phyloP scores from a whole-genome alignment of 1,139 yeast species.

The Hanseniaspora sp. region DNA sequence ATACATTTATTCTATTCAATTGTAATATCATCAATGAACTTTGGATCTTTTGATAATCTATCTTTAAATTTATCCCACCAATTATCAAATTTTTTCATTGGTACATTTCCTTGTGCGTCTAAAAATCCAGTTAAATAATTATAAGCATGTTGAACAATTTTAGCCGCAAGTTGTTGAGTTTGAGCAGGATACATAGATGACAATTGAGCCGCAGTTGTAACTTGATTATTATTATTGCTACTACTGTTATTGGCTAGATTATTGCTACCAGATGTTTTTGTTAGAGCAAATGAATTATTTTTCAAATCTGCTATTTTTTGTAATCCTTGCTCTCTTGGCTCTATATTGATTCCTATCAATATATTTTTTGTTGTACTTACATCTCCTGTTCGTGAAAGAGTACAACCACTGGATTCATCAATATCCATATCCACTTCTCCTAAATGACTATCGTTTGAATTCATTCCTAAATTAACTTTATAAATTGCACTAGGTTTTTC shows the following conservation, averaged over 20 bases:
- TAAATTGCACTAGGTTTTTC: constrained; percentile 86
- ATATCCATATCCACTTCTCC: constrained; percentile 36
- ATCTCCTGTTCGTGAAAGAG: constrained; percentile 22
- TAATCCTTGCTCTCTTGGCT: constrained; percentile 40
- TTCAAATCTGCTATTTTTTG: constrained; percentile 23
- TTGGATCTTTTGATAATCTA: constrained; percentile 67
- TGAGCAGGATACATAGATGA: constrained; percentile 30
- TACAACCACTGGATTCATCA: constrained; percentile 29
- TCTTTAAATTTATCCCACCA: constrained; percentile 93
- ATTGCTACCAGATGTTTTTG: constrained; percentile 26
- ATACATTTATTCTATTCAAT: constrained; percentile 18
- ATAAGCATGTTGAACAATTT: constrained; percentile 83
- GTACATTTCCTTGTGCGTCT: constrained; percentile 66
- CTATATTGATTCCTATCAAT: constrained; percentile 80
- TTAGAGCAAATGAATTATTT: constrained; percentile 20
- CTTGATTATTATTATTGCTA: background rate
- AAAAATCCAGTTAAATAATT: constrained; percentile 79
- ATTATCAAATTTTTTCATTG: constrained; percentile 76
- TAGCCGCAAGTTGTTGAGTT: constrained; percentile 55
- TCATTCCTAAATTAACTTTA: constrained; percentile 45
- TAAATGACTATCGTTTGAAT: constrained; percentile 27
- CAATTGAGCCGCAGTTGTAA: constrained; percentile 29
- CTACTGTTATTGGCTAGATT: constrained; percentile 18
- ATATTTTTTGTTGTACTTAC: constrained; percentile 31
- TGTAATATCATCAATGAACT: constrained; percentile 48